Conservation (phyloP, 1,284 basidiomycete genomes). For the Anthracocystis panici-leucophaei region DNA sequence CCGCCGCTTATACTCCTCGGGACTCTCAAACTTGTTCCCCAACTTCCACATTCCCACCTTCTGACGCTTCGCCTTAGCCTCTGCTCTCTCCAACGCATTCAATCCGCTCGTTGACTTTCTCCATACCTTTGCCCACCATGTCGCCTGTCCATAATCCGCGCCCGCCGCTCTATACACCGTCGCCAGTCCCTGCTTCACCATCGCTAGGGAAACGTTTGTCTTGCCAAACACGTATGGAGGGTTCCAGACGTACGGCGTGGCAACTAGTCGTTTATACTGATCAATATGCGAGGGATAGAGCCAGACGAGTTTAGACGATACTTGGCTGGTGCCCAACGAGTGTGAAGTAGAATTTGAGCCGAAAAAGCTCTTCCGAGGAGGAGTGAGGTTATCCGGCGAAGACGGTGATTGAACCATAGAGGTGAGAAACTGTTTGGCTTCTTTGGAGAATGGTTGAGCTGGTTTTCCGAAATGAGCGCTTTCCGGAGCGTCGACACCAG, state of each 20-base stretch:
- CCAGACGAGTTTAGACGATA: constrained; percentile 44
- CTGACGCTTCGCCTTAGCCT: constrained; percentile 42
- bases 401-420: constrained; percentile 40
- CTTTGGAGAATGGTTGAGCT: constrained; percentile 66
- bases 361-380: constrained; percentile 25
- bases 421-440: constrained; percentile 60
- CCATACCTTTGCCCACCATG: constrained; percentile 52
- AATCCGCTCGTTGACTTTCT: constrained; percentile 51
- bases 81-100: constrained; percentile 54
- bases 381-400: constrained; percentile 34
- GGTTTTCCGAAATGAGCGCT: constrained; percentile 66
- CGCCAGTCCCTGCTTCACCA: constrained; percentile 64
- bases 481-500: constrained; percentile 68
- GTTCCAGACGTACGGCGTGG: constrained; percentile 65
- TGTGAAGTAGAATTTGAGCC: not conserved
- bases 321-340: constrained; percentile 1
- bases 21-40: constrained; percentile 58
- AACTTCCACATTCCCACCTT: constrained; percentile 61
- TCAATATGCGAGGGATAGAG: constrained; percentile 65
- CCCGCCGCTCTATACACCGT: constrained; percentile 65
- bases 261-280: constrained; percentile 67
- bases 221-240: constrained; percentile 65
- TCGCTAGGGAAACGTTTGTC: constrained; percentile 62
- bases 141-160: constrained; percentile 64
- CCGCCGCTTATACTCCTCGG: constrained; percentile 61